Evolutionary conservation across 805 yeast species (phyloP), one percentile per base, ranked within the genome.

Genomic region (Grigorovia jiainica): DNA sequence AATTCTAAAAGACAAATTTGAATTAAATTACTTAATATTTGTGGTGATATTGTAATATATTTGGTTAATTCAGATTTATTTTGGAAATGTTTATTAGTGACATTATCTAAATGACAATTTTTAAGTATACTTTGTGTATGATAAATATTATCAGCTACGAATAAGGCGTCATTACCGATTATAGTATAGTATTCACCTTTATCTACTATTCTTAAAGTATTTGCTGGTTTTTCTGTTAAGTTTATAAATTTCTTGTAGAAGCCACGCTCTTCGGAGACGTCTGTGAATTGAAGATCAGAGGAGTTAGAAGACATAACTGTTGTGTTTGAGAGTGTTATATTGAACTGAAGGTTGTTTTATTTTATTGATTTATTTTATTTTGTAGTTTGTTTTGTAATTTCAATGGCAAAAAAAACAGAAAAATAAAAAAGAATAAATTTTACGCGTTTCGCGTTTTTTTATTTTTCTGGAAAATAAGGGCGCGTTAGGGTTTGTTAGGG

Each of bases 81-180:
- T 13, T 47, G 40, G 34, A 54, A 51, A 25, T 75, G 70, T 43
- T 72, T 71, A 13, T 72, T 65, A 39, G 58, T 54, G 6, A 45
- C 39, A 2, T 57, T 49, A 38, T 60, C 64, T 3, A 58, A 34
- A 38, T 54, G 52, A 40, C 63, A 57, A 36, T 73, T 66, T 55
- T 90, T 90, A 43, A 90, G 58, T 8, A 87, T 95, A 19, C 94
- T 78, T 34, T 75, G 77, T 0, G 97, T 87, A 50, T 82, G 83
- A 65, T 86, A 90, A 27, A 92, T 78, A 42, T 72, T 67, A 48
- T 87, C 94, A 3, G 97, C 96, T 23, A 87, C 83, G 43, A 78
- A 71, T 35, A 71, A 70, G 4, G 97, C 96, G 59, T 90, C 95
- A 3, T 73, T 76, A 7, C 76, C 78, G 17, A 87, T 69, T 1